A percentile compares a stretch with the other conserved stretches of the same genome.
Evolutionary conservation across 768 basidiomycete species (phyloP).

Genomic region (Coprinellus aureogranulatus): DNA sequence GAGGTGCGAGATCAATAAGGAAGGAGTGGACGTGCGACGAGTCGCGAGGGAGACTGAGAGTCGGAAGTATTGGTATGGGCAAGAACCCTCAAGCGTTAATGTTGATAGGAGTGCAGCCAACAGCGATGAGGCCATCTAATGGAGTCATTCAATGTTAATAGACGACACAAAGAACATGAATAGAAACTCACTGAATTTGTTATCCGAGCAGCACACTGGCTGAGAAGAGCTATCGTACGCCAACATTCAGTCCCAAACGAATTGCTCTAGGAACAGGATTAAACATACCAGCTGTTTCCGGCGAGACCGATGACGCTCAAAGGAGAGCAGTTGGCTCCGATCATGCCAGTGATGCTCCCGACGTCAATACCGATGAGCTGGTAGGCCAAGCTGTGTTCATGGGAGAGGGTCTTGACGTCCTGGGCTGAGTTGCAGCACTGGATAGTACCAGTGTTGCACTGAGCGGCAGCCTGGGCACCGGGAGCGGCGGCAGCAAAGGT

Average conservation of each 20-base stretch:
- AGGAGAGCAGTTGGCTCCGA: conserved; percentile 28
- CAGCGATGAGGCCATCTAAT: conserved; percentile 4
- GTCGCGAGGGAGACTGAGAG: too few relatives aligned
- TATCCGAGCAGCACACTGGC: conserved; percentile 37
- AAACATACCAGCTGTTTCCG: conserved; percentile 23
- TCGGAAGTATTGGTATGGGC: too few relatives aligned
- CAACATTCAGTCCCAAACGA: too few relatives aligned
- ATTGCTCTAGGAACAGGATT: too few relatives aligned
- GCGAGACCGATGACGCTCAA: conserved; percentile 23
- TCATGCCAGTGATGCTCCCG: conserved; percentile 19
- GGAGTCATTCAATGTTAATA: neutral
- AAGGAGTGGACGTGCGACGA: too few relatives aligned
- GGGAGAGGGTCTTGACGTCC: conserved; percentile 15
- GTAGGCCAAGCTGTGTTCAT: conserved; percentile 17
- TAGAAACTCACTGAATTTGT: conserved; percentile 31
- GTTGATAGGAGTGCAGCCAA: conserved; percentile 12
- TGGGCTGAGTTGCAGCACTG: conserved; percentile 27
- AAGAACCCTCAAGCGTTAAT: conserved; percentile 3
- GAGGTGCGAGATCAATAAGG: too few relatives aligned
- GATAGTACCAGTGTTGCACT: conserved; percentile 30
- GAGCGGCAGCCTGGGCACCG: conserved; percentile 15
- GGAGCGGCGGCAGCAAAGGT: conserved; percentile 21
- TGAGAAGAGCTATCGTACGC: conserved; percentile 26
- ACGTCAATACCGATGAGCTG: conserved; percentile 32
- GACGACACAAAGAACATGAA: neutral